Evolutionary conservation across 805 yeast genomes (phyloP), one percentile per base, ranked within the genome.

Genomic region (Hanseniaspora vineae): DNA sequence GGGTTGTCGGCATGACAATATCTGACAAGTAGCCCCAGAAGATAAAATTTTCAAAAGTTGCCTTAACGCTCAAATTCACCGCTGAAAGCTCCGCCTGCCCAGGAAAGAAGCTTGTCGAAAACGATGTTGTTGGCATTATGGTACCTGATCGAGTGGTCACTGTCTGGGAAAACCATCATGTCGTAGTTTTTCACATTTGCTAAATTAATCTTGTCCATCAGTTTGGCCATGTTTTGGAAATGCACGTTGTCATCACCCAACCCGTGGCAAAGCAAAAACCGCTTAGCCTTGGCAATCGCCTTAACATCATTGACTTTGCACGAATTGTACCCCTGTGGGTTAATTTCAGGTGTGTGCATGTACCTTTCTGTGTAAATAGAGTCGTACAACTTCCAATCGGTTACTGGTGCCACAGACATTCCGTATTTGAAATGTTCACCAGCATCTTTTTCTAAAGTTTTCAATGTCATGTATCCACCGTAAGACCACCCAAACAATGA

Each of bases 401-500:
- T 92, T 2, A 92, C 98, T 1, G 98, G 98, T 0, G 98, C 98
- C 20, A 92, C 97, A 0, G 97, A 81, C 74, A 88, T 79, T 10
- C 97, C 97, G 62, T 80, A 92, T 49, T 77, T 77, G 72, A 92
- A 89, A 14, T 79, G 76, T 35, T 76, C 67, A 15, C 87, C 86
- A 2, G 70, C 72, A 64, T 92, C 97, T 19, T 72, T 71, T 64
- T 92, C 97, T 44, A 92, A 67, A 0, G 95, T 83, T 65, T 89
- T 92, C 55, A 92, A 72, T 0, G 98, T 88, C 72, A 87, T 75
- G 60, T 78, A 92, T 0, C 97, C 98, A 44, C 98, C 98, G 61
- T 90, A 92, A 19, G 95, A 84, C 98, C 98, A 92, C 9, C 98
- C 98, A 90, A 97, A 92, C 48, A 90, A 77, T 0, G 95, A 94